phyloP scores from a whole-genome alignment of 129 eudicot species.

The Chrysanthemum lavandulifolium region DNA sequence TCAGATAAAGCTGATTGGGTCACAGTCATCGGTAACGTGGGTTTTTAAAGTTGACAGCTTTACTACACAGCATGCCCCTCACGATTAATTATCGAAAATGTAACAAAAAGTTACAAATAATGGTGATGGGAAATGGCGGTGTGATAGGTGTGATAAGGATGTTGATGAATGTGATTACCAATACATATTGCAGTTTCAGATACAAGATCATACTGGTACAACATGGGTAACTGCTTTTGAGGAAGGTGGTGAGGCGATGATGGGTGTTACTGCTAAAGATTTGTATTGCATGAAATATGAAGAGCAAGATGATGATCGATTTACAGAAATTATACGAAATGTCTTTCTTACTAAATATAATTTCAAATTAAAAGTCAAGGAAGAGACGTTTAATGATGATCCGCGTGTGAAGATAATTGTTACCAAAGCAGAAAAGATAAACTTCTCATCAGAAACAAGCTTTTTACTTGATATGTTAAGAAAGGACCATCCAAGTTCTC shows the following conservation, averaged over 20 bases:
- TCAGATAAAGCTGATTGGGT: slow-evolving; percentile 89
- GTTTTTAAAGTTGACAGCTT: slow-evolving; percentile 49
- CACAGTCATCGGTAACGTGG: slow-evolving; percentile 48
- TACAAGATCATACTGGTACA: slow-evolving; percentile 86
- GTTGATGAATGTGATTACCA: slow-evolving; percentile 74
- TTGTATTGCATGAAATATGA: slow-evolving; percentile 59
- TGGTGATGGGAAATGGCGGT: slow-evolving; percentile 90
- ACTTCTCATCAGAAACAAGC: slow-evolving; percentile 47
- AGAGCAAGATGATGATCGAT: slow-evolving; percentile 67
- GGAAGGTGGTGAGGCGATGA: slow-evolving; percentile 71
- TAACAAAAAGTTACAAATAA: slow-evolving; percentile 74
- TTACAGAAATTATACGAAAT: slow-evolving; percentile 46
- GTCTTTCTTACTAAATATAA: slow-evolving; percentile 36
- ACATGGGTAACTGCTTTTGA: slow-evolving; percentile 88
- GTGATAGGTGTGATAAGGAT: slow-evolving; percentile 72
- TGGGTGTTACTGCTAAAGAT: slow-evolving; percentile 75
- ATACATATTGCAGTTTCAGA: slow-evolving; percentile 71
- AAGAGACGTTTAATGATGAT: slow-evolving; percentile 71
- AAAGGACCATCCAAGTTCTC: slow-evolving; percentile 28
- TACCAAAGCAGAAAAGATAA: slow-evolving; percentile 59
- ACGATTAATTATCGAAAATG: slow-evolving; percentile 63
- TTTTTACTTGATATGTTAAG: slow-evolving; percentile 45
- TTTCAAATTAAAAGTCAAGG: slow-evolving; percentile 87
- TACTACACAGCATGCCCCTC: slow-evolving; percentile 80
- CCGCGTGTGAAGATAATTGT: slow-evolving; percentile 78